These are phyloP conservation scores for Alloascoidea africana DNA, from an alignment of 805 yeast species.

Conservation along the genomic window DNA sequence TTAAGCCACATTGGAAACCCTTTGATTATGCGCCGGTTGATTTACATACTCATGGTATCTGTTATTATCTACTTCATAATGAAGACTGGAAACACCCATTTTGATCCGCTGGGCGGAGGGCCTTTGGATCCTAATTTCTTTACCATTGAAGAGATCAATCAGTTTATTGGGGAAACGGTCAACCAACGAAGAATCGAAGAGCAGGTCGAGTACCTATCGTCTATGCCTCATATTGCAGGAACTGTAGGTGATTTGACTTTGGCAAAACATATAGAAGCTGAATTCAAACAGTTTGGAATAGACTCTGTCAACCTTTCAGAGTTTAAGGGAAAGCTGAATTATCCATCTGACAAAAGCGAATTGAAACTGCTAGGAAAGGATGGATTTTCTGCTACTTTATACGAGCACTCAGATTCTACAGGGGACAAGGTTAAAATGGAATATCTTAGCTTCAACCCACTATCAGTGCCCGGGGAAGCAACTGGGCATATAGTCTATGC, in stretches of 20 bases:
- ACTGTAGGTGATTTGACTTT: conserved; percentile 71
- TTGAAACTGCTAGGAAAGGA: conserved; percentile 4
- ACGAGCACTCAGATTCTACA: conserved; percentile 17
- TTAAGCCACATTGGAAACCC: conserved; percentile 74
- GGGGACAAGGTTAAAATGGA: conserved; percentile 8
- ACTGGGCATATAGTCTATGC: conserved; percentile 43
- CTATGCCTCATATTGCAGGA: conserved; percentile 81
- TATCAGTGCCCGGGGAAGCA: conserved; percentile 43
- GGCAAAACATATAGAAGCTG: conserved; percentile 46
- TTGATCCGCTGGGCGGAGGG: conserved; percentile 25
- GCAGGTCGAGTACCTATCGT: conserved; percentile 54
- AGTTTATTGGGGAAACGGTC: conserved; percentile 33
- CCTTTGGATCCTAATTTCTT: conserved; percentile 29
- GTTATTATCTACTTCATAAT: conserved; percentile 38
- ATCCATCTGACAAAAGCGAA: conserved; percentile 28
- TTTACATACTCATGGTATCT: conserved; percentile 58
- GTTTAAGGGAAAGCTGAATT: conserved; percentile 45
- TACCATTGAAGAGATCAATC: conserved; percentile 36
- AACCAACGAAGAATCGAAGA: conserved; percentile 45
- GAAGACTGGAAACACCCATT: conserved; percentile 26
- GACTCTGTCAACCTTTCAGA: conserved; percentile 32
- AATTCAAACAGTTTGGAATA: conserved; percentile 43
- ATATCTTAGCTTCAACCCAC: conserved; percentile 40
- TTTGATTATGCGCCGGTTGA: conserved; percentile 58
- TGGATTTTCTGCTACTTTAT: conserved; percentile 24